Evolutionary conservation across 2,329 filamentous ascomycete genomes (phyloP).

Genomic region (Ilyonectria mors-panacis): DNA sequence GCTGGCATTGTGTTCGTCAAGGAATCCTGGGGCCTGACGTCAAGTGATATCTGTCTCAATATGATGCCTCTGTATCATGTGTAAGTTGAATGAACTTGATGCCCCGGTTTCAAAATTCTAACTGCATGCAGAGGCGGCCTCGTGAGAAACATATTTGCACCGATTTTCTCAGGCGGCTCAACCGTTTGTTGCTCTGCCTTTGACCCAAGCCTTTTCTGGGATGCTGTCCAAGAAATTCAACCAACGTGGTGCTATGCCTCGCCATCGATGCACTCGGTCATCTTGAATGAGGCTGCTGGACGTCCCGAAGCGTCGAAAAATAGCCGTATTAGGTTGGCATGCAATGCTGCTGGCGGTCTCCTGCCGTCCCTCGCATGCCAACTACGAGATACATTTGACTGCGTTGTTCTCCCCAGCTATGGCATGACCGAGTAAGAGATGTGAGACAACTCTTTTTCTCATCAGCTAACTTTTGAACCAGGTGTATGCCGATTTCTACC

Average conservation of each 20-base stretch:
- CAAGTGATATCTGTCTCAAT: conserved; percentile 66
- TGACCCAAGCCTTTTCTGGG: conserved; percentile 70
- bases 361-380: conserved; percentile 65
- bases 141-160: conserved; percentile 68
- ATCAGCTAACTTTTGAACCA: conserved; percentile 27
- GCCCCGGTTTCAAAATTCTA: conserved; percentile 4
- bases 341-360: conserved; percentile 69
- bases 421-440: conserved; percentile 68
- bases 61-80: conserved; percentile 74
- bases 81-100: conserved; percentile 52
- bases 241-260: conserved; percentile 73
- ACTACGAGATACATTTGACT: conserved; percentile 65
- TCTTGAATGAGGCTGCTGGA: conserved; percentile 61
- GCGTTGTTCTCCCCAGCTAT: conserved; percentile 68
- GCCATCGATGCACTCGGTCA: conserved; percentile 70
- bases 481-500: conserved; percentile 71
- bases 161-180: conserved; percentile 67
- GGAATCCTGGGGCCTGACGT: conserved; percentile 65
- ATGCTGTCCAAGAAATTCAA: conserved; percentile 61
- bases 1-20: conserved; percentile 67
- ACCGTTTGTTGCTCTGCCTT: conserved; percentile 69
- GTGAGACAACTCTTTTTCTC: too few species aligned
- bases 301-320: conserved; percentile 58
- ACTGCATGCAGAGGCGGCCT: conserved; percentile 61
- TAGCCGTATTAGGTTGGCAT: conserved; percentile 65